Evolutionary conservation across 192 early-diverging fungal genomes (phyloP).

Genomic region (Coemansia sp.): DNA sequence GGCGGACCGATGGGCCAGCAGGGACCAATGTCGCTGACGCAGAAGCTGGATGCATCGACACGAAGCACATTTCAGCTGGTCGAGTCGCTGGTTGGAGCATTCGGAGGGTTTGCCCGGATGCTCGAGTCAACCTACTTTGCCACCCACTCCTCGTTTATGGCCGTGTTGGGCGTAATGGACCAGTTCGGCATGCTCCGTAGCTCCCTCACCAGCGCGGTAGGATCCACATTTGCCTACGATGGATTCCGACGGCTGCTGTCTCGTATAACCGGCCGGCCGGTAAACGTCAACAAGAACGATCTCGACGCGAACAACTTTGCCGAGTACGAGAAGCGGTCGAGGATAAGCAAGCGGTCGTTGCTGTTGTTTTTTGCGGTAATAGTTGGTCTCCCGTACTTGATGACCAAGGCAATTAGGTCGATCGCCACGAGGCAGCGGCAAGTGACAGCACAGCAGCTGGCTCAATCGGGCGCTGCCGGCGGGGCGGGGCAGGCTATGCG

Average conservation of each 20-base stretch:
- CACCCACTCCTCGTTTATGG: conserved; percentile 89
- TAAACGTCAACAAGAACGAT: conserved; percentile 68
- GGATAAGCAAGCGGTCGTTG: conserved; percentile 67
- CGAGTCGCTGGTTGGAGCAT: conserved; percentile 90
- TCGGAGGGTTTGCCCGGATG: conserved; percentile 98
- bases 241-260: conserved; percentile 65
- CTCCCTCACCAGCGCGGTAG: conserved; percentile 82
- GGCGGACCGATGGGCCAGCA: conserved; percentile 63
- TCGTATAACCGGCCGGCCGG: conserved; percentile 62
- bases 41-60: conserved; percentile 85
- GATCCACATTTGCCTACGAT: conserved; percentile 73
- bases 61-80: conserved; percentile 90
- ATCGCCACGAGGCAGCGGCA: conserved; percentile 58
- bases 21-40: conserved; percentile 61
- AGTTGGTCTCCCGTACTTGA: conserved; percentile 88
- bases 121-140: conserved; percentile 97
- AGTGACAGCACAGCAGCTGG: conserved; percentile 37
- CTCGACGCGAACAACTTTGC: conserved; percentile 73
- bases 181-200: conserved; percentile 89
- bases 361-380: conserved; percentile 81
- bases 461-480: neutral
- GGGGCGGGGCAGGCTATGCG: conserved; percentile 36
- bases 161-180: conserved; percentile 97
- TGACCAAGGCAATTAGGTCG: conserved; percentile 81
- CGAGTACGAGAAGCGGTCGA: conserved; percentile 66